Base-by-base conservation (phyloP, 2,329 filamentous ascomycete species). In the Colletotrichum eleusines region DNA sequence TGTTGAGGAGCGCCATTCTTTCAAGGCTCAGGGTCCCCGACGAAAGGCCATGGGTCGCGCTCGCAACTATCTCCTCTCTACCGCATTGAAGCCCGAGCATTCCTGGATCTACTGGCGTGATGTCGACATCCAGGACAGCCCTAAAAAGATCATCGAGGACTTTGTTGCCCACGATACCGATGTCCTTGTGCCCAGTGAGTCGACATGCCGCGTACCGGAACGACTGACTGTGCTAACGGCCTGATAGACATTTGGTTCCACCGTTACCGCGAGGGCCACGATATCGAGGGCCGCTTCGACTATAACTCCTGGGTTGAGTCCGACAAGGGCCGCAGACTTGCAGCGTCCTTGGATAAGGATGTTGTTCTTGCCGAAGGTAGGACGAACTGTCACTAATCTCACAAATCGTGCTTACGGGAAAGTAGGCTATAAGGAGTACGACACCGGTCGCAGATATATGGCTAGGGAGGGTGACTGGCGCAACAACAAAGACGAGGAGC, bases 221-320 rank as follows among this genome's bases (percentile, higher is more conserved):
- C 14, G 20, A 28, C 38, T 16, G 63, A 55, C 63, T 76, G 67
- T 76, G 60, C 26, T 55, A 58, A 69, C 69, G 65, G 42, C 71
- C 40, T 50, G 14, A 57, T 78, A 97, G 95, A 98, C 80, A 91
- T 99, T 75, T 98, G 95, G 95, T 98, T 98, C 83, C 95, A 98
- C 80, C 89, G 95, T 59, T 97, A 97, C 76, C 84, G 90, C 74
- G 89, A 95, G 75, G 89, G 90, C 33, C 86, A 87, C 62, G 95
- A 99, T 79, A 95, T 98, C 75, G 96, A 99, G 84, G 96, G 96
- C 74, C 91, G 94, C 87, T 99, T 98, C 79, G 96, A 99, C 80
- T 99, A 99, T 85, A 99, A 99, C 83, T 98, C 96, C 1, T 99
- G 96, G 96, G 89, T 97, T 76, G 96, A 99, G 83, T 95, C 95